phyloP scores from a whole-genome alignment of 2,329 filamentous ascomycete genomes.

The Colletotrichum cuscutae region DNA sequence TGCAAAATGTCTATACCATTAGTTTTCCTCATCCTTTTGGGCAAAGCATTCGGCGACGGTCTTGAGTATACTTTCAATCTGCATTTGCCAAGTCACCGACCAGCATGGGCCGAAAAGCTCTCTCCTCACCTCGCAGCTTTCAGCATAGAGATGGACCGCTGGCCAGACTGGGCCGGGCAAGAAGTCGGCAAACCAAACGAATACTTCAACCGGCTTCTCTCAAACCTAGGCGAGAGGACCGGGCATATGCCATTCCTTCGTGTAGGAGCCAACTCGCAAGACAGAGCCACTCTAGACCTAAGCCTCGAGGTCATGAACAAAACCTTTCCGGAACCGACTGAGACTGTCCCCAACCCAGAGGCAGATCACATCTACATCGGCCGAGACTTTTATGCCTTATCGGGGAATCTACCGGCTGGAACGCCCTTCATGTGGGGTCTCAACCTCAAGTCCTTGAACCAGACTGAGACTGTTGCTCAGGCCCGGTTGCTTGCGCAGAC shows the following conservation, averaged over 20 bases:
- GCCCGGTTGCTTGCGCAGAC: neutral
- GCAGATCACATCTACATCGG: conserved; percentile 5
- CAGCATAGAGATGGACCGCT: conserved; percentile 5
- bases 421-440: conserved; percentile 8
- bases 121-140: neutral
- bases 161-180: conserved; percentile 1
- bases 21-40: neutral
- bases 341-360: neutral
- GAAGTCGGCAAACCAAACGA: conserved; percentile 1
- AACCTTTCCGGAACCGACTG: neutral
- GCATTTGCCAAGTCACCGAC: neutral
- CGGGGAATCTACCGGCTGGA: neutral
- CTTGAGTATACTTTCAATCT: neutral
- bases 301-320: conserved; percentile 4
- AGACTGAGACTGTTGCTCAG: neutral
- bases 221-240: neutral
- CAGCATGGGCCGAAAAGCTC: conserved; percentile 1
- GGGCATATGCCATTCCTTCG: neutral
- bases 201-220: conserved; percentile 10
- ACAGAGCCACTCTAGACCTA: conserved; percentile 7
- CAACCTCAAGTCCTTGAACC: conserved; percentile 3
- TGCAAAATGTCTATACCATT: neutral
- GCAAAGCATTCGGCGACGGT: neutral
- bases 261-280: conserved; percentile 6
- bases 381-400: conserved; percentile 3